phyloP scores from a whole-genome alignment of 257 asterid species.

The Anisodus acutangulus region DNA sequence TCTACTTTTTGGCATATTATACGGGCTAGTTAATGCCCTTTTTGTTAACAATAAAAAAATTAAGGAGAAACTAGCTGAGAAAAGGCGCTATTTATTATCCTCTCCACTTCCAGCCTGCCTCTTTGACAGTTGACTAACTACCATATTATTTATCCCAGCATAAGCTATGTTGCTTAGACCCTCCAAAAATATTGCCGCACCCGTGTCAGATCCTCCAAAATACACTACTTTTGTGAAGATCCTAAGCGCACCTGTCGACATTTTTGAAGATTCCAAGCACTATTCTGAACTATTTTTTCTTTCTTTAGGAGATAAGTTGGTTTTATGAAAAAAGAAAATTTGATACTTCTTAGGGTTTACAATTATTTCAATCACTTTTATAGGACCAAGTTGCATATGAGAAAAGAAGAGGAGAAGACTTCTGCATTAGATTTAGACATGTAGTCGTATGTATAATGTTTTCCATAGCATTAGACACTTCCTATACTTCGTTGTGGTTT shows the following conservation, averaged over 20 bases:
- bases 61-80: conserved; percentile 5
- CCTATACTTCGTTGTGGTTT: neutral
- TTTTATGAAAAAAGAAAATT: neutral
- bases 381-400: neutral
- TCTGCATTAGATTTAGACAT: neutral
- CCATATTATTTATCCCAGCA: neutral
- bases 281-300: neutral
- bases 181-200: too few relatives aligned
- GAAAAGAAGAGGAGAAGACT: conserved; percentile 13
- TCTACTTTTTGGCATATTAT: too few relatives aligned
- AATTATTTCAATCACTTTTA: conserved; percentile 8
- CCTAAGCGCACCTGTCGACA: neutral
- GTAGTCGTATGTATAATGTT: neutral
- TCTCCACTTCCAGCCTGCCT: neutral
- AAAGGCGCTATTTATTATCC: conserved; percentile 3
- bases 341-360: neutral
- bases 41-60: neutral
- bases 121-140: neutral
- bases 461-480: neutral
- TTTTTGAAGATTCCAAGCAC: neutral
- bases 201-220: too few relatives aligned
- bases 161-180: neutral
- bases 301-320: neutral
- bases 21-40: too few relatives aligned
- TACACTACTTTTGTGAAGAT: too few relatives aligned